Evolutionary conservation across 202 grass and related monocot species (phyloP), one percentile per base, ranked within the genome.

Genomic region (Zizania palustris): DNA sequence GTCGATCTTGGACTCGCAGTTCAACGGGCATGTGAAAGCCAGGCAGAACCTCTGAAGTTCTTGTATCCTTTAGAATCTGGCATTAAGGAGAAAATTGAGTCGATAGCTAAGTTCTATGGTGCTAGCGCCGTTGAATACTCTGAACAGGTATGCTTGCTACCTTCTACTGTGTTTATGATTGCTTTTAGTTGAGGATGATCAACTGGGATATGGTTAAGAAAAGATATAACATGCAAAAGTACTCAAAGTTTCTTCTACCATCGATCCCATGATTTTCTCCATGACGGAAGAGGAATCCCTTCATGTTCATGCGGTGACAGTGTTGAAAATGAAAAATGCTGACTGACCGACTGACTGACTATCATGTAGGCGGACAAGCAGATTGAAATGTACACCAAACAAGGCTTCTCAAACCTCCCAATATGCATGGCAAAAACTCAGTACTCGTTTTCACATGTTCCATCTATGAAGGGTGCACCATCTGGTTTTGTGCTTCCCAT

Each of bases 381-480:
- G 83, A 99, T 96, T 50, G 85, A 99, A 64, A 90, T 99, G 87
- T 93, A 99, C 85, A 96, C 76, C 3, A 95, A 87, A 43, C 92
- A 99, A 80, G 96, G 96, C 4, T 96, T 99, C 84, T 99, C 92
- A 21, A 83, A 78, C 51, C 80, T 99, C 57, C 96, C 96, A 6
- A 99, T 96, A 78, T 99, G 96, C 81, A 96, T 99, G 96, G 89
- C 96, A 0, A 99, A 99, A 71, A 99, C 92, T 41, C 92, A 99
- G 54, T 99, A 99, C 81, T 99, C 96, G 6, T 99, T 99, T 76
- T 93, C 96, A 3, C 96, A 96, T 48, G 72, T 96, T 56, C 82
- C 92, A 1, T 96, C 96, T 53, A 78, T 90, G 60, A 96, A 99
- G 63, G 92, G 96, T 0, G 89, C 87, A 2, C 96, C 96, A 0